Evolutionary conservation across 2,329 filamentous ascomycete species (phyloP).

Genomic region (Curvularia eragrostidis): DNA sequence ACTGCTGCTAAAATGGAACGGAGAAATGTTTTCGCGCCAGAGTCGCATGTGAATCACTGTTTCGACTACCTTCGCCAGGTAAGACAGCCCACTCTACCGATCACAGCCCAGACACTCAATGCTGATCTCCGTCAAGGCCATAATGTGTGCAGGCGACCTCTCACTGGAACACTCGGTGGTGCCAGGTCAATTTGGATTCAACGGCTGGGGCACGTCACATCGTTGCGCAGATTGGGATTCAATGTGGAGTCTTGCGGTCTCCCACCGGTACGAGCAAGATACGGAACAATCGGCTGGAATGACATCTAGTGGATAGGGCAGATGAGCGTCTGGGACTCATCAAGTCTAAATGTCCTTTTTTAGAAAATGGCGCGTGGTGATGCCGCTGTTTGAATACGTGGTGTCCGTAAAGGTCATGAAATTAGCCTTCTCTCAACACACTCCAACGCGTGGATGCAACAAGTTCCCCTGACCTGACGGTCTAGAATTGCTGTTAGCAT

Average conservation of each 20-base stretch:
- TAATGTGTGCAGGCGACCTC: constrained; percentile 12
- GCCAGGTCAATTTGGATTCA: constrained; percentile 7
- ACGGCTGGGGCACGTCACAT: constrained; percentile 13
- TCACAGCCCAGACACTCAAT: not conserved
- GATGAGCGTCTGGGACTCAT: not conserved
- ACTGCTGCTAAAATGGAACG: not conserved
- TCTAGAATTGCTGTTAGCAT: not conserved
- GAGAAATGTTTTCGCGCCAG: not conserved
- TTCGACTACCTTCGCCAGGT: constrained; percentile 14
- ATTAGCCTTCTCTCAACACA: constrained; percentile 2
- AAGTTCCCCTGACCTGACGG: not conserved
- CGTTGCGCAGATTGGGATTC: constrained; percentile 10
- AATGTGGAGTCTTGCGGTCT: constrained; percentile 10
- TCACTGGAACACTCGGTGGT: constrained; percentile 13
- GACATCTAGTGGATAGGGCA: not conserved
- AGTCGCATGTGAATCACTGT: constrained; percentile 15
- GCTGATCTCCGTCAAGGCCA: constrained; percentile 3
- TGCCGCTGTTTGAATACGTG: not conserved
- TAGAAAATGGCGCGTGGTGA: not conserved
- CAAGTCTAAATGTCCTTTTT: not conserved
- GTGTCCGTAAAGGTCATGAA: not conserved
- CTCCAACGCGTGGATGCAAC: constrained; percentile 3
- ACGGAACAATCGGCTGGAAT: not conserved
- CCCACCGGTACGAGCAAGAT: constrained; percentile 3
- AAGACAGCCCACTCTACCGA: not conserved